Percentiles rank a stretch among this genome's conserved stretches.
phyloP scores from a whole-genome alignment of 129 eudicot genomes.

The Centrapalus pauciflorus region DNA sequence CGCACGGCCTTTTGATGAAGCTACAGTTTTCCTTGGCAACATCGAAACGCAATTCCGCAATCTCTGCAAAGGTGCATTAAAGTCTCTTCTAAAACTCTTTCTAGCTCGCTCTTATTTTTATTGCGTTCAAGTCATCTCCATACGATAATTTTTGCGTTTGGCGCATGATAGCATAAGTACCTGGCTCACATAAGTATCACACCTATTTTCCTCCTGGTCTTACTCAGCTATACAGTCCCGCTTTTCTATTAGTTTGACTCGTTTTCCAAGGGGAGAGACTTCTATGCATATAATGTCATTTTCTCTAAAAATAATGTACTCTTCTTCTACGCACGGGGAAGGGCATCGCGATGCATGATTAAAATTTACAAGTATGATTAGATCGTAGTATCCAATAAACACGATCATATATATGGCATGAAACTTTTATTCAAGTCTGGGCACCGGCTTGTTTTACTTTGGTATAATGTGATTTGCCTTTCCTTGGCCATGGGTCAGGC shows the following conservation, averaged over 20 bases:
- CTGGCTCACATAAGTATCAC: not conserved
- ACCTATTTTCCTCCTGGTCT: not conserved
- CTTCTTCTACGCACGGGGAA: no score
- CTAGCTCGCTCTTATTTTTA: not conserved
- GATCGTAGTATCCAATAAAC: no score
- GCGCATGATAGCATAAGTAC: slow-evolving; percentile 14
- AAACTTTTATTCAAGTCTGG: no score
- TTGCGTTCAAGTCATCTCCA: not conserved
- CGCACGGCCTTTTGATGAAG: slow-evolving; percentile 84
- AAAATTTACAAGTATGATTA: no score
- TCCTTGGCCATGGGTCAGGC: no score
- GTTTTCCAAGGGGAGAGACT: not conserved
- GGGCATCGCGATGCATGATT: no score
- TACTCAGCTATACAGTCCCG: not conserved
- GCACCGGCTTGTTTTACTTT: no score
- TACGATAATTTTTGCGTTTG: not conserved
- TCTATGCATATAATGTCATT: no score
- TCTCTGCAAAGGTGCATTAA: slow-evolving; percentile 58
- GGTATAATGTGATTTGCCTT: no score
- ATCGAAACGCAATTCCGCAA: slow-evolving; percentile 66
- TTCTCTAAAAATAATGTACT: no score
- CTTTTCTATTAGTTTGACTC: not conserved
- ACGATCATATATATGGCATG: no score
- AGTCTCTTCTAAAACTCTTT: not conserved
- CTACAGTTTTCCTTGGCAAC: slow-evolving; percentile 58